Percentiles rank a stretch among this genome's conserved stretches.
These are phyloP conservation scores for Pontederia paniculata DNA, from an alignment of 176 grass and related monocot genomes.

Conservation along the genomic window DNA sequence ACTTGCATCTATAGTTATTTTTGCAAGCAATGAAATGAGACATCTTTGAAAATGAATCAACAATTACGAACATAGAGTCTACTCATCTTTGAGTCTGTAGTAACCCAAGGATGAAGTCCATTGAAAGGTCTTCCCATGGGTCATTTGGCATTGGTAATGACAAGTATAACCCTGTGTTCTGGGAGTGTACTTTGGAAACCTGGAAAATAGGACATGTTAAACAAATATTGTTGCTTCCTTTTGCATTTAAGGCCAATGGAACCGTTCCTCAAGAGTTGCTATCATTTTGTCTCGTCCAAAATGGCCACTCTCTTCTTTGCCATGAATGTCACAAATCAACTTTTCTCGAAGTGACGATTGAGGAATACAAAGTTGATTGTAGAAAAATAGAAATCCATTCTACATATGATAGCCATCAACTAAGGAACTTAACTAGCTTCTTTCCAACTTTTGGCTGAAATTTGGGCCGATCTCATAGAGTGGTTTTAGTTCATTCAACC, in stretches of 20 bases:
- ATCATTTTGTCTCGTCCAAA: too few relatives aligned
- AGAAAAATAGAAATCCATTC: background rate
- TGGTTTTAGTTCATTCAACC: background rate
- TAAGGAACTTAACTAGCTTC: background rate
- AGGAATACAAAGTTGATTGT: background rate
- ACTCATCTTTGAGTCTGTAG: background rate
- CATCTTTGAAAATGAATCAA: background rate
- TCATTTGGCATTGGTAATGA: background rate
- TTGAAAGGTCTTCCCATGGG: background rate
- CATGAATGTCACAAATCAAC: background rate
- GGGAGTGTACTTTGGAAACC: background rate
- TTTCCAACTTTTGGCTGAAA: background rate
- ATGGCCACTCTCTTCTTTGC: too few relatives aligned
- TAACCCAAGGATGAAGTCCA: background rate
- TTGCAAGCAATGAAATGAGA: background rate
- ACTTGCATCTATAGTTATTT: background rate
- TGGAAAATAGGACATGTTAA: background rate
- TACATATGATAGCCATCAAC: background rate
- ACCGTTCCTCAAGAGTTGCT: too few relatives aligned
- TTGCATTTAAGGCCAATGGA: background rate
- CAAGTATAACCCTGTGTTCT: background rate
- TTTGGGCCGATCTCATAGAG: background rate
- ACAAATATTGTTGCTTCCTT: background rate
- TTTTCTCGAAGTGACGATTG: background rate
- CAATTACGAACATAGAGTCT: background rate